phyloP scores from a whole-genome alignment of 305 asterid species.

The Ilex paraguariensis region DNA sequence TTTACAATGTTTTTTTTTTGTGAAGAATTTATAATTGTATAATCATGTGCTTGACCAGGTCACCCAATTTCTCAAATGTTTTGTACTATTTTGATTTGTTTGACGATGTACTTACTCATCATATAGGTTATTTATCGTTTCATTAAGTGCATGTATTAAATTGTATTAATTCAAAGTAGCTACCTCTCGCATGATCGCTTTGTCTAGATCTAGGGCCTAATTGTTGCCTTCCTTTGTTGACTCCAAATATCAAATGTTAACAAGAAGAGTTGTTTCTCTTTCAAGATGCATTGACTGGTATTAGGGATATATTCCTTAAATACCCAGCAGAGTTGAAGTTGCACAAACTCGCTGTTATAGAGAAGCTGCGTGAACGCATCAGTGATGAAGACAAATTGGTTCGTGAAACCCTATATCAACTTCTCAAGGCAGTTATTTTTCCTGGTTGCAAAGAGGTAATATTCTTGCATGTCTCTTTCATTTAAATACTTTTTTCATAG shows the following conservation, averaged over 20 bases:
- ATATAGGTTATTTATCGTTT: no score
- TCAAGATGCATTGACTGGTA: constrained; percentile 76
- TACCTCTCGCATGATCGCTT: no score
- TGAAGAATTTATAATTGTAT: no score
- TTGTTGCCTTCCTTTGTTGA: constrained; percentile 11
- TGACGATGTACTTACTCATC: no score
- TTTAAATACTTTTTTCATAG: constrained; percentile 5
- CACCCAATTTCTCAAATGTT: no score
- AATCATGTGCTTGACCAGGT: no score
- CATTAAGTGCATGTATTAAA: no score
- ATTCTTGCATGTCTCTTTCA: not conserved
- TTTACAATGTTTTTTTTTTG: no score
- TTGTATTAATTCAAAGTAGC: no score
- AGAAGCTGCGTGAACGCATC: constrained; percentile 89
- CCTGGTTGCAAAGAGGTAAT: constrained; percentile 73
- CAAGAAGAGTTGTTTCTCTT: constrained; percentile 14
- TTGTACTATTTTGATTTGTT: no score
- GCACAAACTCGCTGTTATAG: constrained; percentile 81
- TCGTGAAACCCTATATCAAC: constrained; percentile 78
- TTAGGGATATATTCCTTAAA: constrained; percentile 65
- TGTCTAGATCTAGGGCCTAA: not conserved
- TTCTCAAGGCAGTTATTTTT: constrained; percentile 73
- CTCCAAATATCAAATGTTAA: constrained; percentile 11
- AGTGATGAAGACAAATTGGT: constrained; percentile 83
- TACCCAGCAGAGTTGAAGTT: constrained; percentile 79